Percentiles rank a stretch among this genome's conserved stretches.
phyloP scores from a whole-genome alignment of 2,329 filamentous ascomycete genomes.

The Chlorencoelia australis region DNA sequence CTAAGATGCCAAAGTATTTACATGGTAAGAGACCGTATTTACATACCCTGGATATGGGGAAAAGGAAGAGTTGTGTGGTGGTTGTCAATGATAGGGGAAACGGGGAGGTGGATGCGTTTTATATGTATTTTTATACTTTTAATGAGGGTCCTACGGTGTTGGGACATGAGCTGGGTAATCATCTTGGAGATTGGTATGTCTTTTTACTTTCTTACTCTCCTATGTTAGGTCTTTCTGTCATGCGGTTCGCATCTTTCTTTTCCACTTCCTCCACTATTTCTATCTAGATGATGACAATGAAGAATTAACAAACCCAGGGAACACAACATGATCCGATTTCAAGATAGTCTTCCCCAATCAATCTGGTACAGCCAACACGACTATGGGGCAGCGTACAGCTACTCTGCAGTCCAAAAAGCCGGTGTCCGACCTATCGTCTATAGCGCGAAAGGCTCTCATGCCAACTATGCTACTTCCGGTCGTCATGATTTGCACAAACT shows the following conservation, averaged over 20 bases:
- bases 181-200: constrained; percentile 49
- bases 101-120: no score
- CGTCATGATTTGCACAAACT: constrained; percentile 53
- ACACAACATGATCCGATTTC: constrained; percentile 82
- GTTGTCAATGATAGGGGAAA: constrained; percentile 58
- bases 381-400: constrained; percentile 78
- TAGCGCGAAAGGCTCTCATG: constrained; percentile 57
- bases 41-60: constrained; percentile 33
- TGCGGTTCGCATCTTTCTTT: background rate
- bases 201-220: no score
- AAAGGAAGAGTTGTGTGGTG: constrained; percentile 48
- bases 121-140: no score
- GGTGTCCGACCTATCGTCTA: constrained; percentile 57
- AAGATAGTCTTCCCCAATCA: constrained; percentile 68
- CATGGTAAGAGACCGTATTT: constrained; percentile 39
- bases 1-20: constrained; percentile 32
- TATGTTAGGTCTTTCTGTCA: no score
- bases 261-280: background rate
- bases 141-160: no score
- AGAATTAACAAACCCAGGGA: constrained; percentile 40
- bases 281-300: no score
- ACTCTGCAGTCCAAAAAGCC: constrained; percentile 75
- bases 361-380: constrained; percentile 89
- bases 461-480: constrained; percentile 58
- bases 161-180: constrained; percentile 28